Evolutionary conservation across 2,329 filamentous ascomycete species (phyloP), one percentile per base, ranked within the genome.

Genomic region (Endothia cerciana): DNA sequence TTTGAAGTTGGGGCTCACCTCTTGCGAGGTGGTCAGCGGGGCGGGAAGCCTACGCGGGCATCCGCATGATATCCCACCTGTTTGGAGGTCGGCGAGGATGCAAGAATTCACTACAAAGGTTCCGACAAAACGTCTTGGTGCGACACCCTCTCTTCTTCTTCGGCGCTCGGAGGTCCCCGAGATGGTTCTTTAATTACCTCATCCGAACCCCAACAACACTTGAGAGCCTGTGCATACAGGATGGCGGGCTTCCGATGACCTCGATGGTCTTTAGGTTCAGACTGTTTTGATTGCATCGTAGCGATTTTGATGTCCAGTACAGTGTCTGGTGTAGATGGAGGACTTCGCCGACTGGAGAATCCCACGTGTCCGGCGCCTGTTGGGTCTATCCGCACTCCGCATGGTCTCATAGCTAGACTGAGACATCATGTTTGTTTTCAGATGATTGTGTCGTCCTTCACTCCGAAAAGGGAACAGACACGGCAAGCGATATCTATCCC

Each of bases 301-400:
- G 10, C 28, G 13, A 51, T 51, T 51, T 22, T 15, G 28, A 51
- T 4, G 22, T 17, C n/a, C 10, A 15, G 11, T 49, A 19, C n/a
- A 28, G 10, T 11, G 22, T 15, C 22, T 6, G 13, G 25, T 28
- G 25, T 13, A 51, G 22, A 7, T 51, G 47, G 22, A 51, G 15
- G 22, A 51, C 47, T 17, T 51, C 53, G 53, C 53, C 33, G 53
- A 36, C 36, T 58, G 36, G 19, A 25, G n/a, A 28, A 61, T 57
- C 60, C 63, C 64, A 68, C 66, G 66, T 65, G 63, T 68, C 43
- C 47, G 49, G 43, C 64, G 60, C 64, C 66, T 56, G 66, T 66
- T 68, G 63, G 58, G 43, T 57, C 56, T 53, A 55, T 55, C 38
- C 55, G 49, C 36, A 47, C 38, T 65, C 38, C 25, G 49, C 63